phyloP scores from a whole-genome alignment of 768 basidiomycete genomes.

The Clathrus columnatus region DNA sequence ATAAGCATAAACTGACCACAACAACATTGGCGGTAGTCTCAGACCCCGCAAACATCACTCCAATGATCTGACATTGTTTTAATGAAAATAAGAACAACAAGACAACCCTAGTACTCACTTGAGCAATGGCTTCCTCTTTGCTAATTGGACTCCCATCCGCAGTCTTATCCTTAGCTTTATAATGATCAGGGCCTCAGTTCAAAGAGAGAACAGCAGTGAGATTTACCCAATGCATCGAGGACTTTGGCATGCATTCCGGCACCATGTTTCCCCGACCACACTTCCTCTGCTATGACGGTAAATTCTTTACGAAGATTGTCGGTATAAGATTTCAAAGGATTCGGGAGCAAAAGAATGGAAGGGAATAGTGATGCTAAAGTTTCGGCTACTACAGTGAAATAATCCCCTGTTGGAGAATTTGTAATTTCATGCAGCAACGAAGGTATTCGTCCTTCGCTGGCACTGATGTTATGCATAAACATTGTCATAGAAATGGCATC shows the following conservation, averaged over 20 bases:
- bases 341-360: slow-evolving; percentile 6
- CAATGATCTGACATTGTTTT: neutral
- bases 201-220: neutral
- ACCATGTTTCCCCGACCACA: slow-evolving; percentile 1
- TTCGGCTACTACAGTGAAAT: neutral
- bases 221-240: slow-evolving; percentile 2
- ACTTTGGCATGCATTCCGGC: slow-evolving; percentile 11
- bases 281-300: slow-evolving; percentile 8
- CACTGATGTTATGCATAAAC: slow-evolving; percentile 10
- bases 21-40: slow-evolving; percentile 28
- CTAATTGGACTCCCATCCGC: neutral
- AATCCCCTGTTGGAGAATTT: slow-evolving; percentile 7
- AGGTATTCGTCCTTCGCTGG: slow-evolving; percentile 3
- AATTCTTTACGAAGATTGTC: slow-evolving; percentile 7
- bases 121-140: slow-evolving; percentile 9
- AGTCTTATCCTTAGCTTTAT: neutral
- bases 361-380: slow-evolving; percentile 7
- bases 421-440: slow-evolving; percentile 11
- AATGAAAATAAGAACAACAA: neutral
- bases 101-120: neutral
- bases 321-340: slow-evolving; percentile 10
- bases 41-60: slow-evolving; percentile 15
- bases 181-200: neutral
- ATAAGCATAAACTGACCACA: slow-evolving; percentile 7
- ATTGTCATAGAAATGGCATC: slow-evolving; percentile 13